Percentiles rank a stretch among this genome's conserved stretches.
These are phyloP conservation scores for Raddia guianensis DNA, from an alignment of 176 grass and related monocot genomes.

Conservation along the genomic window DNA sequence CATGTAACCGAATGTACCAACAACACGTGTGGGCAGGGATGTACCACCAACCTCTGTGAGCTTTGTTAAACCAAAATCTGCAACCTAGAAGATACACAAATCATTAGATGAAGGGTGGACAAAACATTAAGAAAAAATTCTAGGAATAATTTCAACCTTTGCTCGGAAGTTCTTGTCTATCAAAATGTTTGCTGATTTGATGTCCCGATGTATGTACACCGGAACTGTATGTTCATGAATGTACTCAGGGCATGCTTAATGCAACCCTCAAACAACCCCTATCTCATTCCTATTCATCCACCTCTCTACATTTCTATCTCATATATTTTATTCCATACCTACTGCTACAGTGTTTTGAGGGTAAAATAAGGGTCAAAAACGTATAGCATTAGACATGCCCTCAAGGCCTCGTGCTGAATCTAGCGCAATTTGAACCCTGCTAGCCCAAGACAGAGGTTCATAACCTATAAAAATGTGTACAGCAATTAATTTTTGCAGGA, in stretches of 20 bases:
- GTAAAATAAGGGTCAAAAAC: too few relatives aligned
- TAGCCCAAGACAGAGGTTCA: constrained; percentile 75
- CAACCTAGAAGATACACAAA: constrained; percentile 62
- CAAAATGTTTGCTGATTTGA: constrained; percentile 97
- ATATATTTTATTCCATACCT: too few relatives aligned
- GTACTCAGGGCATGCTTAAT: too few relatives aligned
- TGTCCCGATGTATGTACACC: constrained; percentile 95
- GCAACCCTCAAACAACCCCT: too few relatives aligned
- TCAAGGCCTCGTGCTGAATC: constrained; percentile 96
- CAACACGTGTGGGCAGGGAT: constrained; percentile 68
- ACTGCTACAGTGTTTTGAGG: too few relatives aligned
- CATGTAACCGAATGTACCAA: constrained; percentile 99
- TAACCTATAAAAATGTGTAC: constrained; percentile 46
- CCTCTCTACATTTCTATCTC: too few relatives aligned
- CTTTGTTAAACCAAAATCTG: constrained; percentile 95
- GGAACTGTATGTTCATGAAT: constrained; percentile 98
- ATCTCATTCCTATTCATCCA: too few relatives aligned
- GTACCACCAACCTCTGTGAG: constrained; percentile 80
- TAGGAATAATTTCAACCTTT: constrained; percentile 61
- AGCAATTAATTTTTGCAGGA: constrained; percentile 43
- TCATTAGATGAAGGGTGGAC: constrained; percentile 6
- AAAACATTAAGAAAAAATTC: background rate
- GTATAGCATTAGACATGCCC: too few relatives aligned
- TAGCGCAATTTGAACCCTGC: constrained; percentile 87
- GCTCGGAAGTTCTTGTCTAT: constrained; percentile 88